Evolutionary conservation across 768 basidiomycete species (phyloP), one percentile per base, ranked within the genome.

Genomic region (Leccinum incarnatum): DNA sequence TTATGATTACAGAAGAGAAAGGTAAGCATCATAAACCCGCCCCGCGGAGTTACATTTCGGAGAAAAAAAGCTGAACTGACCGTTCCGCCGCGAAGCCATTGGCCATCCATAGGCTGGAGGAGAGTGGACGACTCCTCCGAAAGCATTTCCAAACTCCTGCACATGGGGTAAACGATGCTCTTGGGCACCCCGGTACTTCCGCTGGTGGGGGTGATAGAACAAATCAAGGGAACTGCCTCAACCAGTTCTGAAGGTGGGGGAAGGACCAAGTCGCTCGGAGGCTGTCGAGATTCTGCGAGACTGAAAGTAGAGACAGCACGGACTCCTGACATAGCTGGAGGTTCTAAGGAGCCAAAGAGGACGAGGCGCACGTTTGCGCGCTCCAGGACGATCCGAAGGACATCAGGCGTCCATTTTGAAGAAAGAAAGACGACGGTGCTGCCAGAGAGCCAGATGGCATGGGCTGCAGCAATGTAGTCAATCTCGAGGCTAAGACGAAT

Each of bases 61-160:
- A 23, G 0, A n/a, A 36, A 11, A 4, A 5, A 4, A 45, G 5
- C 12, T 29, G 32, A 1, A 62, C 70, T 50, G n/a, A 72, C 69
- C 54, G 68, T 72, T 57, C 70, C 70, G 45, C 70, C 68, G 27
- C 70, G 70, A 45, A 71, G 70, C 70, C 70, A 72, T 51, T 71
- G 70, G 1, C 70, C 71, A 55, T 71, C 70, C 59, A 59, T 56
- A n/a, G 68, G 63, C 37, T 64, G 61, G 17, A 71, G 62, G 11
- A 70, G 62, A 15, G 65, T 65, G 19, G 71, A 72, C 3, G 70
- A 71, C 40, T 71, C 70, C 48, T 72, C 69, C 15, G 61, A 40
- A 10, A 71, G 65, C 9, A 66, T 61, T 25, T 62, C 65, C 40
- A 71, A 52, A 32, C 67, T 64, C 29, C 65, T 59, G 29, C 57